Evolutionary conservation across 2,329 filamentous ascomycete species (phyloP).

Genomic region (Myriosclerotinia scirpicola): DNA sequence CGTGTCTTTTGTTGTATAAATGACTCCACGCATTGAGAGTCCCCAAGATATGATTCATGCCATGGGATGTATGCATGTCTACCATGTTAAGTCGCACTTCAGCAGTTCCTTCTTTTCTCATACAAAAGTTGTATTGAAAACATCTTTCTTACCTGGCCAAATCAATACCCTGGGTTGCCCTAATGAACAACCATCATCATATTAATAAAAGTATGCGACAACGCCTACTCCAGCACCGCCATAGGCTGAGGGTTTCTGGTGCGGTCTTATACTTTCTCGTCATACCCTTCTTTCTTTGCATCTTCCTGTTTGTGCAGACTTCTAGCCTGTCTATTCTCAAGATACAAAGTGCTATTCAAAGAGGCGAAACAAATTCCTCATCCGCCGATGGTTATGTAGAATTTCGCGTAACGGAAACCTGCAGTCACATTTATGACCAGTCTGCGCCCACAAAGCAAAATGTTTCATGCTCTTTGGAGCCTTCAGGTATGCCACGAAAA

Average conservation of each 20-base stretch:
- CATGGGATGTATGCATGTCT: background rate
- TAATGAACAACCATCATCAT: background rate
- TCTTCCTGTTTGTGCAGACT: background rate
- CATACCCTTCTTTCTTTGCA: background rate
- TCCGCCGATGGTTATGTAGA: background rate
- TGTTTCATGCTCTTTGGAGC: background rate
- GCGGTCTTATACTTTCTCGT: background rate
- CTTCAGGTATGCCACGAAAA: background rate
- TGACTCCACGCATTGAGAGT: background rate
- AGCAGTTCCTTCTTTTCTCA: background rate
- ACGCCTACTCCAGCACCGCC: background rate
- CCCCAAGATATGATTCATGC: background rate
- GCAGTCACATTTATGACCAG: background rate
- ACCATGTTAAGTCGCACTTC: background rate
- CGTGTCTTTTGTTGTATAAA: background rate
- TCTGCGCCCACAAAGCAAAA: background rate
- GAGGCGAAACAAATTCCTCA: background rate
- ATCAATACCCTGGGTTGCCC: background rate
- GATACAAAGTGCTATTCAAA: background rate
- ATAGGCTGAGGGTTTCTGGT: background rate
- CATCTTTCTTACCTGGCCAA: background rate
- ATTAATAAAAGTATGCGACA: background rate
- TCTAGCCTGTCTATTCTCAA: background rate
- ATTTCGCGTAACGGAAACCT: background rate
- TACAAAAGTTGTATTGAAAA: too few species aligned